Evolutionary conservation across 2,329 filamentous ascomycete species (phyloP).

Genomic region (Aspergillus flavus): DNA sequence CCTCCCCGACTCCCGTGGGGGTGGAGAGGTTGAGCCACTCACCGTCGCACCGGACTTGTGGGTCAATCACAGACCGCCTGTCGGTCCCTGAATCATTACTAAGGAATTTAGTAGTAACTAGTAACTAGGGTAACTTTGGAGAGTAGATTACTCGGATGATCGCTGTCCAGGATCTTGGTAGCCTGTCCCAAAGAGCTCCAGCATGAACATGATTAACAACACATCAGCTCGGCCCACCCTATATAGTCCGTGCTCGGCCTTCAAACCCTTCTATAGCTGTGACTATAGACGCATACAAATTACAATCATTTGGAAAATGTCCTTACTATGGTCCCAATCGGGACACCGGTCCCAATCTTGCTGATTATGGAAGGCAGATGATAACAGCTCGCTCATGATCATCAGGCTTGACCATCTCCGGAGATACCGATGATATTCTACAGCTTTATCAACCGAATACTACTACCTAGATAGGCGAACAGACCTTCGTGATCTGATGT

Average conservation of each 20-base stretch:
- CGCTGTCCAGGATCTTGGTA: constrained; percentile 10
- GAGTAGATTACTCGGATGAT: constrained; percentile 12
- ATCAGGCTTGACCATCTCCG: neutral
- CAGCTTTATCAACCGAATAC: neutral
- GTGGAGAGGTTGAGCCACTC: neutral
- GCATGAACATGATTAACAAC: constrained; percentile 13
- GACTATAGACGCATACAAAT: neutral
- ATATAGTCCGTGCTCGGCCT: constrained; percentile 9
- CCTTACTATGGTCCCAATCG: neutral
- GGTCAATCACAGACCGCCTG: constrained; percentile 13
- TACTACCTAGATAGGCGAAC: neutral
- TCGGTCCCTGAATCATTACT: neutral
- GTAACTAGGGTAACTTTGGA: neutral
- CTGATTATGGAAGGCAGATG: neutral
- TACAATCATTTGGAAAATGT: neutral
- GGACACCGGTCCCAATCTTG: neutral
- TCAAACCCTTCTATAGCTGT: neutral
- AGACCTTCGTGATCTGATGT: neutral
- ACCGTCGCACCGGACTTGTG: neutral
- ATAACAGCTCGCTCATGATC: neutral
- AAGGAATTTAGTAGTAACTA: neutral
- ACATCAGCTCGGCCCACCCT: constrained; percentile 11
- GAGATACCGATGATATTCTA: neutral
- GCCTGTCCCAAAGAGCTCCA: neutral
- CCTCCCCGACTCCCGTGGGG: too few relatives aligned